phyloP scores from a whole-genome alignment of 176 grass and related monocot genomes.

The Ensete ventricosum region DNA sequence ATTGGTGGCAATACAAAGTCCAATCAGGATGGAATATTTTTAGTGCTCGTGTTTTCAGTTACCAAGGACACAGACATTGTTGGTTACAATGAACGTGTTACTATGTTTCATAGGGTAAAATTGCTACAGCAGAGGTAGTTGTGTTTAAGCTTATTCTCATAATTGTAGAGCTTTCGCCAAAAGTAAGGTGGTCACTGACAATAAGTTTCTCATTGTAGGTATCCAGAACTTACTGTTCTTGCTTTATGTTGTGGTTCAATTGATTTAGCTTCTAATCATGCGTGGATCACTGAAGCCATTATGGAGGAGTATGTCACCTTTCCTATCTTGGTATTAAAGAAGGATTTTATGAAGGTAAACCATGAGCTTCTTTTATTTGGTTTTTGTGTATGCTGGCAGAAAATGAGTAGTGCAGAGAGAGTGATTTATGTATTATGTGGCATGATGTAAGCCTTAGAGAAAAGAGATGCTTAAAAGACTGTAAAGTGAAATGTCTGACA shows the following conservation, averaged over 20 bases:
- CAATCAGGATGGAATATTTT: neutral
- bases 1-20: neutral
- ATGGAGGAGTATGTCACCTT: slow-evolving; percentile 12
- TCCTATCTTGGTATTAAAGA: slow-evolving; percentile 1
- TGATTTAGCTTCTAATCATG: neutral
- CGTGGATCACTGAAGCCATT: neutral
- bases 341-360: slow-evolving; percentile 6
- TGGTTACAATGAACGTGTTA: neutral
- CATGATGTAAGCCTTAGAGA: neutral
- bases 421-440: neutral
- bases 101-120: neutral
- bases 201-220: neutral
- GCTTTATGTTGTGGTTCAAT: neutral
- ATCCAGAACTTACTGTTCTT: neutral
- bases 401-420: neutral
- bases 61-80: neutral
- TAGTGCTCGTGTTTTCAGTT: neutral
- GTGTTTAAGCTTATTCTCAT: neutral
- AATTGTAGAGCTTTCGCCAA: neutral
- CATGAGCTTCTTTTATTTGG: neutral
- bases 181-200: neutral
- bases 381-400: neutral
- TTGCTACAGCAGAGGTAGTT: slow-evolving; percentile 7
- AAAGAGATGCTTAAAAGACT: neutral
- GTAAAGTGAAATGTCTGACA: neutral